Evolutionary conservation across 2,329 filamentous ascomycete genomes (phyloP).

Genomic region (Scopulariopsis brevicaulis): DNA sequence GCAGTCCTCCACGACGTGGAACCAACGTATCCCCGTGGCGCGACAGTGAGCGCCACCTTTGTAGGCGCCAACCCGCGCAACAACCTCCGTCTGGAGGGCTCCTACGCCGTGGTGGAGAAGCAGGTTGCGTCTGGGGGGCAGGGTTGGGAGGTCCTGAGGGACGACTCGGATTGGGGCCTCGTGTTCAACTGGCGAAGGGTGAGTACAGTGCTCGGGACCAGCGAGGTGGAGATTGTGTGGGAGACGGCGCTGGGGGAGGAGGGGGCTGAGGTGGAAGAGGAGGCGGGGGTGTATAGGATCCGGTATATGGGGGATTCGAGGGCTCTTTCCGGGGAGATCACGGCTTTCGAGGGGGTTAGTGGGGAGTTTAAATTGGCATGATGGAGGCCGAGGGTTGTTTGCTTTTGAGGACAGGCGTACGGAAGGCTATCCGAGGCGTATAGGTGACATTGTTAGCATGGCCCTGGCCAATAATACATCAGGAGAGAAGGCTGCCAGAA

Average conservation of each 20-base stretch:
- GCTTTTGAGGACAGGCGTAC: not conserved
- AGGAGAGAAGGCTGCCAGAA: not conserved
- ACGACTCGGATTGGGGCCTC: conserved; percentile 75
- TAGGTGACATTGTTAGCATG: not conserved
- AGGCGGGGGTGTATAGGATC: conserved; percentile 58
- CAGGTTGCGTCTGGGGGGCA: conserved; percentile 23
- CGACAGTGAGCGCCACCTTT: conserved; percentile 56
- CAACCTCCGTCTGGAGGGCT: conserved; percentile 67
- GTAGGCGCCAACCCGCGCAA: conserved; percentile 86
- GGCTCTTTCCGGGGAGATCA: conserved; percentile 47
- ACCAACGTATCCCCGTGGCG: conserved; percentile 46
- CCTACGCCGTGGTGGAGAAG: conserved; percentile 67
- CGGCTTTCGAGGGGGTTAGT: conserved; percentile 57
- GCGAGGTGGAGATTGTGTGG: conserved; percentile 72
- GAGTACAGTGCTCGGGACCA: conserved; percentile 58
- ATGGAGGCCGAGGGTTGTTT: not conserved
- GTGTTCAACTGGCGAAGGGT: conserved; percentile 71
- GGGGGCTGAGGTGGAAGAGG: conserved; percentile 24
- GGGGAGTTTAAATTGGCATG: conserved; percentile 28
- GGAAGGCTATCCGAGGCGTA: not conserved
- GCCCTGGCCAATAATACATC: too few relatives aligned
- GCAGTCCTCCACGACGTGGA: conserved; percentile 44
- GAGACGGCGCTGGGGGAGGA: conserved; percentile 49
- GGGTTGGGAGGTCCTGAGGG: conserved; percentile 56
- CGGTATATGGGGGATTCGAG: conserved; percentile 77